These are phyloP conservation scores for Puccinia sorghi DNA, from an alignment of 1,284 basidiomycete species.

Conservation along the genomic window DNA sequence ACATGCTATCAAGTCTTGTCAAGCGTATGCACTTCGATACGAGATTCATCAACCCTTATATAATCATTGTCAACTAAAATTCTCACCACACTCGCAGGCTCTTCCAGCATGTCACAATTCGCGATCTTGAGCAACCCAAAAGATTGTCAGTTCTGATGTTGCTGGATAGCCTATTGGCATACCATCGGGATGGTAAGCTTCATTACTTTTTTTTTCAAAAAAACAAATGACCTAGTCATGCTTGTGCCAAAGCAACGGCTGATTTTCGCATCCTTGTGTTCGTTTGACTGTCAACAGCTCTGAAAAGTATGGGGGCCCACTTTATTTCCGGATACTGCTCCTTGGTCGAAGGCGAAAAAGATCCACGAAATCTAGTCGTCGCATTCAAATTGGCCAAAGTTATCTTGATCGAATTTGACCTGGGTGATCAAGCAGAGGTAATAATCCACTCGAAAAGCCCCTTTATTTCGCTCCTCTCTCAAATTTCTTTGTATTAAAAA, in stretches of 20 bases:
- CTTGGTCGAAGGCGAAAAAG: slow-evolving; percentile 91
- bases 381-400: slow-evolving; percentile 84
- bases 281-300: slow-evolving; percentile 46
- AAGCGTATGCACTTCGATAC: slow-evolving; percentile 18
- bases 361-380: slow-evolving; percentile 88
- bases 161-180: slow-evolving; percentile 75
- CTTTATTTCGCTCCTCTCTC: not conserved
- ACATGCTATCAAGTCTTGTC: slow-evolving; percentile 20
- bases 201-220: not conserved
- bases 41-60: not conserved
- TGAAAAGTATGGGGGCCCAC: slow-evolving; percentile 70
- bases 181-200: slow-evolving; percentile 68
- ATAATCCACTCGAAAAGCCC: no score
- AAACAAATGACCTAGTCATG: no score
- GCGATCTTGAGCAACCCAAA: slow-evolving; percentile 75
- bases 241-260: no score
- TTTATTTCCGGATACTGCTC: slow-evolving; percentile 75
- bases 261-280: not conserved
- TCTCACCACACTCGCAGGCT: slow-evolving; percentile 63
- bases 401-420: slow-evolving; percentile 83
- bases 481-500: not conserved
- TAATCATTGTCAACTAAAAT: not conserved
- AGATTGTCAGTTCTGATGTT: slow-evolving; percentile 80
- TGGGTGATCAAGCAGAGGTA: slow-evolving; percentile 62
- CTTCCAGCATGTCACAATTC: slow-evolving; percentile 77